Conservation (phyloP, 2,329 filamentous ascomycete species). For the Chrysoporthe austroafricana region DNA sequence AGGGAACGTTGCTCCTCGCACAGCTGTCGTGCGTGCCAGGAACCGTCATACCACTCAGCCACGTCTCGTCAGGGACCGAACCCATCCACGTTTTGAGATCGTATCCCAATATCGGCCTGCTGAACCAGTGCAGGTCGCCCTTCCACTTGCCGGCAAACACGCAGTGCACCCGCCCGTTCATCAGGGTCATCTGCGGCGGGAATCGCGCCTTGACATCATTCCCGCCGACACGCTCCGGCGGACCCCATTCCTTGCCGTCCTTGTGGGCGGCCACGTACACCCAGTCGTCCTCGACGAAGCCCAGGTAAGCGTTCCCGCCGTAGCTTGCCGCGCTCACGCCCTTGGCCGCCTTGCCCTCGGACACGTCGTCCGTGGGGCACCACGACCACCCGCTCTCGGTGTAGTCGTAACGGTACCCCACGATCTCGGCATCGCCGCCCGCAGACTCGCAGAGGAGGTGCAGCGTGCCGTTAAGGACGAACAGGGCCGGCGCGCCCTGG, state of each 20-base stretch:
- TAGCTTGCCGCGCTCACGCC: conserved; percentile 27
- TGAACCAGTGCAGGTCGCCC: conserved; percentile 42
- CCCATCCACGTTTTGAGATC: conserved; percentile 65
- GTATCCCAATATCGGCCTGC: conserved; percentile 38
- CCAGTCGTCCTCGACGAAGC: conserved; percentile 22
- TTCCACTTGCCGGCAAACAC: conserved; percentile 31
- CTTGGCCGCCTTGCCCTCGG: conserved; percentile 34
- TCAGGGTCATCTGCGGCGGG: conserved; percentile 25
- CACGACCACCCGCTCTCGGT: conserved; percentile 38
- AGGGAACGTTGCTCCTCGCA: conserved; percentile 50
- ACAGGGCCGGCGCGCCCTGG: conserved; percentile 39
- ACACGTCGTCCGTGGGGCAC: conserved; percentile 39
- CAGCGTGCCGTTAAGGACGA: conserved; percentile 38
- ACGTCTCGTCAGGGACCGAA: conserved; percentile 57
- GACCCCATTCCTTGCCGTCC: conserved; percentile 15
- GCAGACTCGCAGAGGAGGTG: conserved; percentile 38
- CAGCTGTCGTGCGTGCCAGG: conserved; percentile 74
- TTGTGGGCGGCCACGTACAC: conserved; percentile 24
- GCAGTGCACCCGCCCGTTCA: conserved; percentile 27
- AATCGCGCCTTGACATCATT: conserved; percentile 13
- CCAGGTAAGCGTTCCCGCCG: conserved; percentile 23
- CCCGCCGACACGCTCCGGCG: conserved; percentile 20
- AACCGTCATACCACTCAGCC: conserved; percentile 67
- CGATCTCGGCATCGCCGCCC: conserved; percentile 35
- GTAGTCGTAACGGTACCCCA: conserved; percentile 39